Base-by-base conservation (phyloP, 805 yeast genomes). In the Wickerhamomyces strasburgensis region DNA sequence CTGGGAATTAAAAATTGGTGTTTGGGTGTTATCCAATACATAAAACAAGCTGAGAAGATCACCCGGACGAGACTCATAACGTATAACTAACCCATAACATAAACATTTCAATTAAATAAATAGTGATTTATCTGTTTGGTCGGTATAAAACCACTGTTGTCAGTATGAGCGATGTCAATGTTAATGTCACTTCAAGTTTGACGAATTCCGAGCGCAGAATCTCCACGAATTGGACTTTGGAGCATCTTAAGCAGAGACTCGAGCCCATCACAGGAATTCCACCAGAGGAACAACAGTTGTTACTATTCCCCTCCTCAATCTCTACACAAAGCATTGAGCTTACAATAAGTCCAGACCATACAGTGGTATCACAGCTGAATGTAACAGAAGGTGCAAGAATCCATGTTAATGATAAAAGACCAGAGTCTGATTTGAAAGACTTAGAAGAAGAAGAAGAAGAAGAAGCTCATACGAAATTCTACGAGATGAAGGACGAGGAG, bases 191-290 rank as follows among this genome's bases (percentile, higher is more conserved):
- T 1, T 81, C 93, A 3, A 68, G 67, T 17, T 61, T 79, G 48
- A 81, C 84, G 2, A 73, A 83, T 7, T 78, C 93, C 3, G 89
- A 83, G 52, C 61, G 89, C 37, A 61, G 84, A 29, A 60, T 86
- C 19, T 73, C 82, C 0, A 72, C 76, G 0, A 68, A 65, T 27
- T 84, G 90, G 89, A 57, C 74, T 0, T 37, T 84, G 13, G 58
- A 57, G 6, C 61, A 73, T 43, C 67, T 85, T 34, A 72, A 75
- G 44, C 45, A 58, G 27, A 68, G 73, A 39, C 57, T 86, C 9
- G 93, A 84, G 49, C 68, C 65, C 25, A 74, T 84, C 42, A 84
- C 95, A 0, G 96, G 96, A 3, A 73, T 86, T 19, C 75, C 79
- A 5, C 80, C 85, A 3, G 43, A 51, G 11, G 62, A 56, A 40